Conservation (phyloP, 495 filamentous ascomycete genomes). For the Antarctomyces pellizariae region DNA sequence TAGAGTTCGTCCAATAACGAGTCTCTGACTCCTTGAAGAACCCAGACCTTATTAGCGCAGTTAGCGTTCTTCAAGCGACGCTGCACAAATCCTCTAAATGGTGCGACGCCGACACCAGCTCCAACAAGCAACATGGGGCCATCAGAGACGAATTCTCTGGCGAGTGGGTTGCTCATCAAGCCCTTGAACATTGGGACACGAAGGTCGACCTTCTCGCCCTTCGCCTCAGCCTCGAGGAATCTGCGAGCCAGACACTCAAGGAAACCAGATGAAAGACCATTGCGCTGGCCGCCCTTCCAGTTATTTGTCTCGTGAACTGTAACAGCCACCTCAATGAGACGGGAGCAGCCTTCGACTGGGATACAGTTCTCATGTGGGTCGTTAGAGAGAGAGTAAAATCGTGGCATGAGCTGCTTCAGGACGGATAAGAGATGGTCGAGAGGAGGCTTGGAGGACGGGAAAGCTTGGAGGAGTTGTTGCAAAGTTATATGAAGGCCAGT, state of each 20-base stretch:
- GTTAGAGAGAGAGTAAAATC: slow-evolving; percentile 94
- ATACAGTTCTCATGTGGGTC: slow-evolving; percentile 70
- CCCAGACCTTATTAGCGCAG: slow-evolving; percentile 98
- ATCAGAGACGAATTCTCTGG: slow-evolving; percentile 67
- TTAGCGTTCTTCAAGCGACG: slow-evolving; percentile 85
- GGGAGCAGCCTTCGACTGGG: slow-evolving; percentile 39
- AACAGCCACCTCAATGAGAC: slow-evolving; percentile 83
- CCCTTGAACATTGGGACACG: slow-evolving; percentile 93
- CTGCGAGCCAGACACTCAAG: slow-evolving; percentile 56
- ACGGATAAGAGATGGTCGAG: slow-evolving; percentile 59
- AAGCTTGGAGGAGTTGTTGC: slow-evolving; percentile 68
- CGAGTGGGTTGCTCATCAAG: slow-evolving; percentile 92
- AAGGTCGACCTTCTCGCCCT: slow-evolving; percentile 33
- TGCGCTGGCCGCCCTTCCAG: slow-evolving; percentile 45
- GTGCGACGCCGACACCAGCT: slow-evolving; percentile 87
- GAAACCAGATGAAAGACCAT: slow-evolving; percentile 60
- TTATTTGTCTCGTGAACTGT: slow-evolving; percentile 71
- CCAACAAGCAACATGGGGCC: slow-evolving; percentile 96
- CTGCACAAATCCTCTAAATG: slow-evolving; percentile 93
- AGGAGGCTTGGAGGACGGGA: slow-evolving; percentile 75
- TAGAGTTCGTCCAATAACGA: slow-evolving; percentile 85
- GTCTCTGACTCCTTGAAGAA: slow-evolving; percentile 90
- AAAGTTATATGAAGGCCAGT: slow-evolving; percentile 70
- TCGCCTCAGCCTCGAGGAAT: slow-evolving; percentile 37
- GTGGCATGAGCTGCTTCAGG: slow-evolving; percentile 74